Evolutionary conservation across 78 protist genomes (phyloP).

Genomic region (Planoprotostelium fungivorum): DNA sequence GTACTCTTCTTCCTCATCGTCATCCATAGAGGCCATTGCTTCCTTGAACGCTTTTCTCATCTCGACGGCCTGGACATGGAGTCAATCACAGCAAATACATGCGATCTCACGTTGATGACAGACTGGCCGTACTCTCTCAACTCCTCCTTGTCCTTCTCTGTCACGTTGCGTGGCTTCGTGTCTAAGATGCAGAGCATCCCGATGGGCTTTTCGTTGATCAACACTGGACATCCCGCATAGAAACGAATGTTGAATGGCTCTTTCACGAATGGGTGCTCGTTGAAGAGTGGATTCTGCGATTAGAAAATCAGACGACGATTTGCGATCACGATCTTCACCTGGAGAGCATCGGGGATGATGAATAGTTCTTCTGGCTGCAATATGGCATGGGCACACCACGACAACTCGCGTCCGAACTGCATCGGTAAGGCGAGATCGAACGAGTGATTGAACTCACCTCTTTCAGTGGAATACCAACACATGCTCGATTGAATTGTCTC

Average conservation of each 20-base stretch:
- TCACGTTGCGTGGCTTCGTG: background rate
- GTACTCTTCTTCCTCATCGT: too few species aligned
- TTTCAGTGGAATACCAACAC: too few species aligned
- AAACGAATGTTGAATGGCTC: background rate
- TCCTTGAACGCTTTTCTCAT: background rate
- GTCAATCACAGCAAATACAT: background rate
- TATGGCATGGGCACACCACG: background rate
- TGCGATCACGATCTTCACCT: background rate
- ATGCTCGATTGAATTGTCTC: background rate
- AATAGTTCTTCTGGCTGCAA: background rate
- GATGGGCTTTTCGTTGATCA: background rate
- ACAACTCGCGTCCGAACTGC: background rate
- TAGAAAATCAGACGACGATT: background rate
- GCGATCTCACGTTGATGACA: background rate
- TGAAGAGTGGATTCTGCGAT: background rate
- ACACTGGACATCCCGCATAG: background rate
- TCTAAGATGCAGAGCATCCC: background rate
- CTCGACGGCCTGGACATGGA: background rate
- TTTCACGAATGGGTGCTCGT: background rate
- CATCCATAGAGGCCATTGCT: too few species aligned
- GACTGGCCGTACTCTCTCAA: background rate
- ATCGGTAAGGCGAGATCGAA: too few species aligned
- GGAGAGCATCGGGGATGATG: background rate
- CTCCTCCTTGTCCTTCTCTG: background rate
- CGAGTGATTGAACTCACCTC: too few species aligned